Percentiles rank a stretch among this genome's conserved stretches.
Conservation (phyloP, 2,329 filamentous ascomycete species). For the Fusarium sp. region DNA sequence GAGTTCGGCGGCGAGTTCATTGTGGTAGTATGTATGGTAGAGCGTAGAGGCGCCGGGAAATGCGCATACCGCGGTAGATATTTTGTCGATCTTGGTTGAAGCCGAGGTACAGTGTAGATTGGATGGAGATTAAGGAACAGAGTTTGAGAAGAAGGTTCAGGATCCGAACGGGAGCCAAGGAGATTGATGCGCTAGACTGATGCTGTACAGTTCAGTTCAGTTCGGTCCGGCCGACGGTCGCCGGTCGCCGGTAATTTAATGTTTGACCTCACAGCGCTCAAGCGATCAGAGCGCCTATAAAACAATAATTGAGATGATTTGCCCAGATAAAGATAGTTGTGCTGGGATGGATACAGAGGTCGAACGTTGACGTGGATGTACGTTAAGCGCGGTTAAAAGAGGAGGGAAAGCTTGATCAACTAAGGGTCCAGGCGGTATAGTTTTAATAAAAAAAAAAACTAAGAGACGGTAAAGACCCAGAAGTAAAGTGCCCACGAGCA, state of each 20-base stretch:
- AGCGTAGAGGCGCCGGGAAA: constrained; percentile 6
- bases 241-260: constrained; percentile 1
- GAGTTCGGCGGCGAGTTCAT: constrained; percentile 48
- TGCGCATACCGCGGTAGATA: constrained; percentile 20
- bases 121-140: neutral
- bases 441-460: neutral
- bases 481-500: neutral
- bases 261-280: constrained; percentile 32
- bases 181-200: constrained; percentile 12
- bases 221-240: neutral
- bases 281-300: constrained; percentile 12
- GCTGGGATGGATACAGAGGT: neutral
- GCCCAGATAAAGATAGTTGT: neutral
- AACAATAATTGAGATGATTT: neutral
- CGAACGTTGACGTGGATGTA: neutral
- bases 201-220: neutral
- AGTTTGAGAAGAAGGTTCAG: neutral
- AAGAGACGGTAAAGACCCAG: constrained; percentile 10
- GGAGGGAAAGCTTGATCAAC: neutral
- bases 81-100: neutral
- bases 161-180: constrained; percentile 2
- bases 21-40: neutral
- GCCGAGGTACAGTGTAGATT: neutral
- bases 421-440: neutral
- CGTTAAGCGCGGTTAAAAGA: neutral